These are phyloP conservation scores for Mortierella hygrophila DNA, from an alignment of 192 early-diverging fungal genomes.

Conservation along the genomic window DNA sequence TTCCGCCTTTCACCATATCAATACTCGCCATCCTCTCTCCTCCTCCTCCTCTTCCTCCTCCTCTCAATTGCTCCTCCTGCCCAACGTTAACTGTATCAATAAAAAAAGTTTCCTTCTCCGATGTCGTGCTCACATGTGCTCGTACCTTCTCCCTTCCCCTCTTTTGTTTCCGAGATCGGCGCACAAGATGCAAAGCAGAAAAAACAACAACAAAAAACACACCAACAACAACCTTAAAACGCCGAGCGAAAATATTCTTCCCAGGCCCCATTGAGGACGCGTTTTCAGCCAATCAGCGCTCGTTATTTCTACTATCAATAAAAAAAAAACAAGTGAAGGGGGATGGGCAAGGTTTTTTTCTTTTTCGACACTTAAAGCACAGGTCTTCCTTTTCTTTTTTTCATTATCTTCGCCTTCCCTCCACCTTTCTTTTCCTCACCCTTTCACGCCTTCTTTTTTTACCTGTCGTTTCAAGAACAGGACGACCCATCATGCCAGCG, in stretches of 20 bases:
- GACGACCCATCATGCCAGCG: not conserved
- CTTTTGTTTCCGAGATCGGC: constrained; percentile 5
- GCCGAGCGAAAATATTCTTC: not conserved
- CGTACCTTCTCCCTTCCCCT: not conserved
- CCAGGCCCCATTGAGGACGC: constrained; percentile 39
- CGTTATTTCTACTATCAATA: not conserved
- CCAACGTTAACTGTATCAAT: not conserved
- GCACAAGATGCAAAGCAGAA: not conserved
- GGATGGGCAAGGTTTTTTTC: not conserved
- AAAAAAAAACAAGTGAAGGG: no score
- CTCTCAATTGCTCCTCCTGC: not conserved
- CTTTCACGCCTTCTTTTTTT: not conserved
- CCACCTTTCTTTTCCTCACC: not conserved
- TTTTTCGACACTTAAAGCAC: not conserved
- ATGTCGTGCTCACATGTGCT: constrained; percentile 3
- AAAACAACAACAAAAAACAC: not conserved
- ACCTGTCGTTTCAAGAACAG: no score
- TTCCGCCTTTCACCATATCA: not conserved
- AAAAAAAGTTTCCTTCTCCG: not conserved
- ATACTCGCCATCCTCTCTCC: not conserved
- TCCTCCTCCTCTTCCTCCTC: not conserved
- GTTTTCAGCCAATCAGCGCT: constrained; percentile 40
- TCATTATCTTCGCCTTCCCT: not conserved
- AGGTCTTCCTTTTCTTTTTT: not conserved
- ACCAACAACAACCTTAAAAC: not conserved